A percentile compares a stretch with the other conserved stretches of the same genome.
phyloP scores from a whole-genome alignment of 2,329 filamentous ascomycete species.

The Cordyceps tenuipes region DNA sequence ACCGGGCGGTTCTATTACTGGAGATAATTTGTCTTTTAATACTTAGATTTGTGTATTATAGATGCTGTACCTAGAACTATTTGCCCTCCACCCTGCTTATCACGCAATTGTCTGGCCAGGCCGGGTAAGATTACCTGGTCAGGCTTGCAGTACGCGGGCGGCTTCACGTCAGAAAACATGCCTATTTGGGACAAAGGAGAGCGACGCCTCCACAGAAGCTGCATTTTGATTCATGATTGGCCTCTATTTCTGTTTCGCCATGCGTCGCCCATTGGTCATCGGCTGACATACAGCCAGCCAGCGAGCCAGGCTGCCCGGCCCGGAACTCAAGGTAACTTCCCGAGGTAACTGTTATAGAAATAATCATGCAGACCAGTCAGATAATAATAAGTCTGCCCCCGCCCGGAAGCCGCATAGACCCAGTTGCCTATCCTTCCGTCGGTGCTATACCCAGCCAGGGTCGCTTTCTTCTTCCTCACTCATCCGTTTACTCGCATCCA shows the following conservation, averaged over 20 bases:
- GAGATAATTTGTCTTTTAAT: background rate
- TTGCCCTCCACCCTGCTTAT: background rate
- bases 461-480: background rate
- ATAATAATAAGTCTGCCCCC: background rate
- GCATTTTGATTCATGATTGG: background rate
- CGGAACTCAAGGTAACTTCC: background rate
- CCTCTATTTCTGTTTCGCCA: background rate
- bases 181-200: constrained; percentile 1
- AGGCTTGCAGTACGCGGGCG: background rate
- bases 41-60: background rate
- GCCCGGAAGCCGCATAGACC: background rate
- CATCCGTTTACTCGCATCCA: background rate
- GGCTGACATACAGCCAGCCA: background rate
- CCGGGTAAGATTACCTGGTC: background rate
- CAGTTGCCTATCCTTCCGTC: background rate
- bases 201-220: background rate
- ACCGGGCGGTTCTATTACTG: too few relatives aligned
- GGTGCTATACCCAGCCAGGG: background rate
- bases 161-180: constrained; percentile 8
- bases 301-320: background rate
- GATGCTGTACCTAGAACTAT: background rate
- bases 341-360: background rate
- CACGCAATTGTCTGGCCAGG: background rate
- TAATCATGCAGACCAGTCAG: background rate
- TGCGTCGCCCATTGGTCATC: background rate